Base-by-base conservation (phyloP, 202 grass and related monocot genomes). In the Cymbopogon flexuosus region DNA sequence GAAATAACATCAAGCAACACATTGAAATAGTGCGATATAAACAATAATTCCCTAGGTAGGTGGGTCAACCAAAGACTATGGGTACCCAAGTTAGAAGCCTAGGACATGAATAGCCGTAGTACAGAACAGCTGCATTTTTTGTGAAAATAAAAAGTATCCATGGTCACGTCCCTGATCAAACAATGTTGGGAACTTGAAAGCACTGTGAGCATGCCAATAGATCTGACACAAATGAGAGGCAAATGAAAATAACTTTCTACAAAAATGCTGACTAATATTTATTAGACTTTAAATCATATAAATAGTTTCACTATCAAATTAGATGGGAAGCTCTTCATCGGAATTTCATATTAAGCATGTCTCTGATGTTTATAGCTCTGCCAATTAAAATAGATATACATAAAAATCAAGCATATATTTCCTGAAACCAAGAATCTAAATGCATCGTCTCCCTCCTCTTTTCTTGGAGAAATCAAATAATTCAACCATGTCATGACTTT, bases 1-100 rank as follows among this genome's bases (percentile, higher is more conserved):
- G 11, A 47, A 56, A 66, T 66, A 60, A 46, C 14, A 45, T 58
- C 58, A 78, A 79, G 65, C 29, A 58, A 30, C 52, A 79, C 34
- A 46, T 12, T 16, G 11, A 79, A 34, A 62, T 4, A 62, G 29
- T 37, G 18, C 1, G 10, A 43, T 6, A 27, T 3, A 19, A 34
- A 67, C 37, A 73, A 73, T 23, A 52, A 79, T 37, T 35, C 29
- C 9, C 62, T 16, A 54, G 9, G 34, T 37, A 24, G 13, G n/a
- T 19, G 54, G 45, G n/a, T 18, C n/a, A 36, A 79, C 31, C 11
- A 35, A 78, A 49, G 43, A 57, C 18, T 6, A 56, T 73, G 8
- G 2, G 46, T 56, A 73, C 9, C 29, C 47, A 73, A 35, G 47
- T 12, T 72, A 72, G 4, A 29, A 52, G 24, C 0, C 59, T n/a